Evolutionary conservation across 768 basidiomycete species (phyloP).

Genomic region (Cubamyces sp.): DNA sequence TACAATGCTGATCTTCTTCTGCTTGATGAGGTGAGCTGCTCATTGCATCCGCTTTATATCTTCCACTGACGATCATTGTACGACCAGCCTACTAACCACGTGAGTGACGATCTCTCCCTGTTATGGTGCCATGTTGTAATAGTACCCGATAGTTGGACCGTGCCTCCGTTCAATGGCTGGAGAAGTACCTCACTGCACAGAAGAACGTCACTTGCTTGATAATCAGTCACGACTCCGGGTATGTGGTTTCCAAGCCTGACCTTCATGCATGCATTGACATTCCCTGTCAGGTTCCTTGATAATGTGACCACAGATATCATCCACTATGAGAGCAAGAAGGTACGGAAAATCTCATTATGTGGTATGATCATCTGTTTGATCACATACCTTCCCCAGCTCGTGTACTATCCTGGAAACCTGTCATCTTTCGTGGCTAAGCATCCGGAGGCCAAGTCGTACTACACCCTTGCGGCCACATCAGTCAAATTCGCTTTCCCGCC

Average conservation of each 20-base stretch:
- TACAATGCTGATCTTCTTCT: constrained; percentile 89
- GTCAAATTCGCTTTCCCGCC: constrained; percentile 96
- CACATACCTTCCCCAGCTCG: constrained; percentile 55
- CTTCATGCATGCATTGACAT: background rate
- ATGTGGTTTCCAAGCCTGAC: constrained; percentile 33
- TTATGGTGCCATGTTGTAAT: constrained; percentile 22
- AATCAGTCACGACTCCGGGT: constrained; percentile 97
- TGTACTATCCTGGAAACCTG: constrained; percentile 92
- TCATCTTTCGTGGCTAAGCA: constrained; percentile 87
- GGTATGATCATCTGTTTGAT: constrained; percentile 15
- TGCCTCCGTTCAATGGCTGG: constrained; percentile 88
- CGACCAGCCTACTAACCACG: constrained; percentile 85
- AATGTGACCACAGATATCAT: constrained; percentile 96
- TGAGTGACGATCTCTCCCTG: constrained; percentile 45
- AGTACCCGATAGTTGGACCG: constrained; percentile 62
- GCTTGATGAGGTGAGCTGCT: constrained; percentile 71
- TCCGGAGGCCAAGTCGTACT: constrained; percentile 95
- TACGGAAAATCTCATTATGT: constrained; percentile 29
- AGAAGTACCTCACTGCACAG: constrained; percentile 82
- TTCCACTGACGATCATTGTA: constrained; percentile 22
- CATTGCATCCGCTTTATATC: background rate
- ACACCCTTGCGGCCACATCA: constrained; percentile 90
- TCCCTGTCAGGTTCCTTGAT: constrained; percentile 75
- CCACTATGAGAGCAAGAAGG: constrained; percentile 95
- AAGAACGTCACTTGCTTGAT: constrained; percentile 89